Conservation (phyloP, 768 basidiomycete species). For the Leccinum ochraceum region DNA sequence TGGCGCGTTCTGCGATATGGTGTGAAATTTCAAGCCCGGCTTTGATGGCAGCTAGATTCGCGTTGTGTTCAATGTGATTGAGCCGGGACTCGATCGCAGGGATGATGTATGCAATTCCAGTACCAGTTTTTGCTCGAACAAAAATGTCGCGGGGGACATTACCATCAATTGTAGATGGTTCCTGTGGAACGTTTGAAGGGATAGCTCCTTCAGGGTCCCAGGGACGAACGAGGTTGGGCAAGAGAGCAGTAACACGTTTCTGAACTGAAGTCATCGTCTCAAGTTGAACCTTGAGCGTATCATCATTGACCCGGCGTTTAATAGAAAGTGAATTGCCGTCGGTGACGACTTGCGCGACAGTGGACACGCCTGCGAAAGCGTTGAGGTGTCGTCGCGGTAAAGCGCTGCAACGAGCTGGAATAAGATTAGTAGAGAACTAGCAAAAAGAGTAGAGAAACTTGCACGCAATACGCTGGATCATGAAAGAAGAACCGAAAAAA, state of each 20-base stretch:
- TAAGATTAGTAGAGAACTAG: neutral
- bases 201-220: conserved; percentile 38
- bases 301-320: conserved; percentile 37
- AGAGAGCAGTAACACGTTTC: conserved; percentile 69
- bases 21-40: conserved; percentile 40
- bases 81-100: conserved; percentile 82
- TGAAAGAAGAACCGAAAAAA: neutral
- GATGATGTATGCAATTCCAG: conserved; percentile 87
- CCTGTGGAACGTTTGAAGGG: neutral
- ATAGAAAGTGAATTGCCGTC: conserved; percentile 18
- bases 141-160: conserved; percentile 61
- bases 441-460: conserved; percentile 6
- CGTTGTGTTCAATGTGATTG: conserved; percentile 50
- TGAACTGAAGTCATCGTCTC: conserved; percentile 81
- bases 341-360: neutral
- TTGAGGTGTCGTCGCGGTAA: conserved; percentile 9
- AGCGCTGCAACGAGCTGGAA: conserved; percentile 5
- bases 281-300: conserved; percentile 61
- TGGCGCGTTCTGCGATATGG: conserved; percentile 33
- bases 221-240: conserved; percentile 67
- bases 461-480: conserved; percentile 6
- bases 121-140: conserved; percentile 87
- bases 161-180: conserved; percentile 6
- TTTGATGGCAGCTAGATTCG: conserved; percentile 42
- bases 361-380: neutral